These are phyloP conservation scores for Pyrus hybrid DNA, from an alignment of 331 rosid genomes.

Conservation along the genomic window DNA sequence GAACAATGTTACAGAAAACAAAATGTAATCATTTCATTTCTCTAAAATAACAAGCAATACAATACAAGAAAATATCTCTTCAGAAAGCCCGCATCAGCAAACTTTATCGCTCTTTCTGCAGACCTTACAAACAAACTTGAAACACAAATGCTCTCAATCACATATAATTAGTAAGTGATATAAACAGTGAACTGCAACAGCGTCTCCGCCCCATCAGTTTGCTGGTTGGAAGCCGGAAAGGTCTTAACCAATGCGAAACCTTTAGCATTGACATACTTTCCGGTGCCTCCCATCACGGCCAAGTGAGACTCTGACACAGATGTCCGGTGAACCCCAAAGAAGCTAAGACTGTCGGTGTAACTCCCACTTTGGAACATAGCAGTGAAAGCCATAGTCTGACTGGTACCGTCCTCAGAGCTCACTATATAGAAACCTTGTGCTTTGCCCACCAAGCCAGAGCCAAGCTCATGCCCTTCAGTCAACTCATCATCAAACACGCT, in stretches of 20 bases:
- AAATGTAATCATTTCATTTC: background rate
- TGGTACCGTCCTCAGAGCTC: conserved; percentile 63
- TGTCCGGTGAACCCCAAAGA: conserved; percentile 64
- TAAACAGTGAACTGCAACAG: conserved; percentile 54
- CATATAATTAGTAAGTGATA: conserved; percentile 15
- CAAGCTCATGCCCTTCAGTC: conserved; percentile 66
- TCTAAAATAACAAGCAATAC: background rate
- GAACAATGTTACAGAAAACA: background rate
- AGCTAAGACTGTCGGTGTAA: conserved; percentile 56
- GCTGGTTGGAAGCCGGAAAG: conserved; percentile 37
- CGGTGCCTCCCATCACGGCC: conserved; percentile 81
- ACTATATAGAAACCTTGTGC: conserved; percentile 83
- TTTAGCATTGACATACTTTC: conserved; percentile 61
- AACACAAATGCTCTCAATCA: background rate
- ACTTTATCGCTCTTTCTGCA: background rate
- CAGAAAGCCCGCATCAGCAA: background rate
- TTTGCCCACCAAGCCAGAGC: conserved; percentile 66
- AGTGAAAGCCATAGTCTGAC: conserved; percentile 71
- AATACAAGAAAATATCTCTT: background rate
- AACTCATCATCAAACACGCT: conserved; percentile 75
- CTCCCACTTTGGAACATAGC: conserved; percentile 60
- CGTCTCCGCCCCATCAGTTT: conserved; percentile 50
- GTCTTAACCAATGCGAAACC: conserved; percentile 61
- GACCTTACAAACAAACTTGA: background rate
- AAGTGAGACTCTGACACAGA: conserved; percentile 67